Percentiles rank a stretch among this genome's conserved stretches.
These are phyloP conservation scores for Penicillium sp. DNA, from an alignment of 2,329 filamentous ascomycete genomes.

Conservation along the genomic window DNA sequence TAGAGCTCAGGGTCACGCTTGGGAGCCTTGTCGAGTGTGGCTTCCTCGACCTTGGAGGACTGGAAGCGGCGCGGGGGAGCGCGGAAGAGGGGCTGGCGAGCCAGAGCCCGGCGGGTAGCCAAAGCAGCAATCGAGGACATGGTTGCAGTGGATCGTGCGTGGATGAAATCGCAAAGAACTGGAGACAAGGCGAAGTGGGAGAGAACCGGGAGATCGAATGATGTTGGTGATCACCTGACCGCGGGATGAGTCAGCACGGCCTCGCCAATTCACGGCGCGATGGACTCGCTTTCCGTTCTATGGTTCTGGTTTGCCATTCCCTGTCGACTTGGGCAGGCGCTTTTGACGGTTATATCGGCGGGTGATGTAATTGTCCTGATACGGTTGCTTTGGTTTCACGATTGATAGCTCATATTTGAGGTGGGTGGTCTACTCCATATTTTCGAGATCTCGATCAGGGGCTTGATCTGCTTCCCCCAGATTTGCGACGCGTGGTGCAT, in stretches of 20 bases:
- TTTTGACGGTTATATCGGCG: slow-evolving; percentile 3
- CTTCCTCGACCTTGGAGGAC: slow-evolving; percentile 44
- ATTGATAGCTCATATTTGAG: slow-evolving; percentile 4
- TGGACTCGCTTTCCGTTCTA: slow-evolving; percentile 3
- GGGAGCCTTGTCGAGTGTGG: slow-evolving; percentile 56
- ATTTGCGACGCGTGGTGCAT: slow-evolving; percentile 12
- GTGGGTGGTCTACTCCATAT: slow-evolving; percentile 8
- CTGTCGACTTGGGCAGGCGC: background rate
- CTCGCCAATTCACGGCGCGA: slow-evolving; percentile 4
- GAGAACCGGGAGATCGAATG: slow-evolving; percentile 32
- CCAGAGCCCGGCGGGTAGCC: slow-evolving; percentile 39
- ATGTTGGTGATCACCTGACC: slow-evolving; percentile 26
- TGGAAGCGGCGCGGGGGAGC: slow-evolving; percentile 37
- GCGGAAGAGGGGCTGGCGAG: slow-evolving; percentile 40
- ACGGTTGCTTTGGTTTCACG: slow-evolving; percentile 4
- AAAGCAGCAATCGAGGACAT: slow-evolving; percentile 43
- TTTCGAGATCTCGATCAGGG: slow-evolving; percentile 13
- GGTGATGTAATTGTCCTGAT: slow-evolving; percentile 16
- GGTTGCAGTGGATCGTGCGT: slow-evolving; percentile 19
- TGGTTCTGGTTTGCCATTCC: slow-evolving; percentile 2
- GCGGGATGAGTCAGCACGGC: slow-evolving; percentile 16
- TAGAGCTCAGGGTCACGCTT: slow-evolving; percentile 70
- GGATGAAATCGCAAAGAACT: slow-evolving; percentile 17
- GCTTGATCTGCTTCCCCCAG: slow-evolving; percentile 9
- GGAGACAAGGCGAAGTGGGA: slow-evolving; percentile 22